Evolutionary conservation across 345 rosid species (phyloP), one percentile per base, ranked within the genome.

Genomic region (Euphorbia tirucalli): DNA sequence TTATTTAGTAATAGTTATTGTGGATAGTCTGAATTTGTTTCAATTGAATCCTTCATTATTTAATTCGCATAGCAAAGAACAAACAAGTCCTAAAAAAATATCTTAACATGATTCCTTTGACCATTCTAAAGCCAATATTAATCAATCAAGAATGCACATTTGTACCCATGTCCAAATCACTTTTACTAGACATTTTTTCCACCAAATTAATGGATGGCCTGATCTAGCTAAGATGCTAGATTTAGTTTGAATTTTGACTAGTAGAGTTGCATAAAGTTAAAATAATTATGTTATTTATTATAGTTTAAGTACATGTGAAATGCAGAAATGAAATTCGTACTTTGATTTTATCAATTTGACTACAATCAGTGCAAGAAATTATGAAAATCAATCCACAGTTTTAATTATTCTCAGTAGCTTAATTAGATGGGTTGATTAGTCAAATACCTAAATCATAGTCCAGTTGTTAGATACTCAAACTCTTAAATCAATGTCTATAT

Each of bases 141-240:
- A 56, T 15, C 25, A 52, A 52, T 52, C 35, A 28, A 59, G 21
- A 30, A 59, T 25, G 25, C 25, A 57, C 16, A 27, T 24, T 13
- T 7, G 9, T 55, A 55, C 9, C 11, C 10, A 59, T 37, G 41
- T 35, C 21, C 28, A 60, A 28, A 67, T 67, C 41, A 50, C 59
- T 67, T 31, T n/a, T 11, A 58, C 11, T 11, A 25, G 73, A 70
- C 66, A 70, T 27, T 18, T 70, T 70, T 60, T 70, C 66, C 14
- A 70, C 65, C 10, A 28, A 16, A 35, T 22, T 4, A 35, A n/a
- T 52, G 32, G 16, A 55, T 35, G 7, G 55, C 4, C 65, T 59
- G 27, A 31, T 27, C 65, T 44, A 59, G 43, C 24, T 66, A 68
- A 5, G 52, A 56, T 55, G 22, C 22, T 15, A 15, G 62, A 55